These are phyloP conservation scores for Ruellia speciosa DNA, from an alignment of 305 asterid species.

Conservation along the genomic window DNA sequence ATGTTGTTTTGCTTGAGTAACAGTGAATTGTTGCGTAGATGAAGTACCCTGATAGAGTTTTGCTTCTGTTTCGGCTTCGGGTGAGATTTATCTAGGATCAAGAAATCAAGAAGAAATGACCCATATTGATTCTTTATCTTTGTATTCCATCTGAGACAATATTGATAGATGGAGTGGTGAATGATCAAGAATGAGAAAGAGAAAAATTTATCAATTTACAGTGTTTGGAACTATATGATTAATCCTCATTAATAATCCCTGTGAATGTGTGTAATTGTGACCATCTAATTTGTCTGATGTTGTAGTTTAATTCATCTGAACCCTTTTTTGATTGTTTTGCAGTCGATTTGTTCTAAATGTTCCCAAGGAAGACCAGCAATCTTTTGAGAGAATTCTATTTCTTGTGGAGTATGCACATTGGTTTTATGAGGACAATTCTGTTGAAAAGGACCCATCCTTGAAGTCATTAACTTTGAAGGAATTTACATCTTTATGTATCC, in stretches of 20 bases:
- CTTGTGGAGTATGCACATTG: slow-evolving; percentile 98
- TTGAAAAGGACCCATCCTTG: slow-evolving; percentile 87
- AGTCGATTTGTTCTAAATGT: slow-evolving; percentile 97
- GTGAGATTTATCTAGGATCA: too few relatives aligned
- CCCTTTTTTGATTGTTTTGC: slow-evolving; percentile 26
- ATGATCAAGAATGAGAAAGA: not conserved
- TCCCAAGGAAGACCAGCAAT: slow-evolving; percentile 98
- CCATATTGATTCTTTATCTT: not conserved
- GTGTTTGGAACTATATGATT: not conserved
- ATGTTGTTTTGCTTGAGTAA: not conserved
- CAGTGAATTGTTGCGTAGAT: too few relatives aligned
- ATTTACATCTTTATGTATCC: slow-evolving; percentile 89
- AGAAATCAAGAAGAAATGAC: not conserved
- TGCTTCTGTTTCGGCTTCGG: too few relatives aligned
- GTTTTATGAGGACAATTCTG: slow-evolving; percentile 93
- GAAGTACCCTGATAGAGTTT: too few relatives aligned
- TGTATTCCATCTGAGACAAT: not conserved
- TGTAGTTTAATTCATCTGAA: slow-evolving; percentile 12
- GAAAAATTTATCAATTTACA: too few relatives aligned
- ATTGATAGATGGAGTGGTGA: not conserved
- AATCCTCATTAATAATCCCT: not conserved
- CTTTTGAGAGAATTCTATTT: slow-evolving; percentile 94
- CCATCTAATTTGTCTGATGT: not conserved
- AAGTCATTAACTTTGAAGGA: slow-evolving; percentile 90
- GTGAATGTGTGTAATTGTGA: too few relatives aligned